Percentiles rank a stretch among this genome's conserved stretches.
Evolutionary conservation across 805 yeast genomes (phyloP).

Genomic region (Ogataea degrootiae): DNA sequence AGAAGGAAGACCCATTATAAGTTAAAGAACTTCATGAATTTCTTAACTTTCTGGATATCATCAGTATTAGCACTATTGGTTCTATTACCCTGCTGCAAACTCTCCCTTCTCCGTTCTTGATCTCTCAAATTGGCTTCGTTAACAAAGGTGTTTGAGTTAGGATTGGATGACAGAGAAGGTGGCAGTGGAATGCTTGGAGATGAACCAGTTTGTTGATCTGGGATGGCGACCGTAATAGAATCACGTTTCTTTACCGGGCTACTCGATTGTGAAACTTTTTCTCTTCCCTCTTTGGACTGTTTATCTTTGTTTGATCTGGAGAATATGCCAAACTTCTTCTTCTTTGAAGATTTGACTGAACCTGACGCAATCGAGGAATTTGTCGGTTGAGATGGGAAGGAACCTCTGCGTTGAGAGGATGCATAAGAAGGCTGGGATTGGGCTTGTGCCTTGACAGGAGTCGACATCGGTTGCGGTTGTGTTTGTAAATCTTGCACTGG

Average conservation of each 20-base stretch:
- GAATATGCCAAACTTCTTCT: no score
- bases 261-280: background rate
- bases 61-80: background rate
- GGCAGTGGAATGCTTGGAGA: constrained; percentile 1
- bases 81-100: background rate
- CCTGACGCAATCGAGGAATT: no score
- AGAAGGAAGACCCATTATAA: constrained; percentile 7
- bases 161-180: constrained; percentile 3
- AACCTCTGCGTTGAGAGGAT: no score
- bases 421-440: no score
- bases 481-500: no score
- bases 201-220: background rate
- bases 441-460: no score
- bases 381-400: no score
- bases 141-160: constrained; percentile 4
- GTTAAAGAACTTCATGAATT: constrained; percentile 26
- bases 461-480: no score
- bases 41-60: constrained; percentile 19
- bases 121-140: constrained; percentile 1
- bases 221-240: constrained; percentile 6
- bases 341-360: no score
- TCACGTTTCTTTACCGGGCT: background rate
- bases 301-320: no score
- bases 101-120: constrained; percentile 1
- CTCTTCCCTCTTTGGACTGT: background rate